phyloP scores from a whole-genome alignment of 129 eudicot genomes.

The Arctium minus region DNA sequence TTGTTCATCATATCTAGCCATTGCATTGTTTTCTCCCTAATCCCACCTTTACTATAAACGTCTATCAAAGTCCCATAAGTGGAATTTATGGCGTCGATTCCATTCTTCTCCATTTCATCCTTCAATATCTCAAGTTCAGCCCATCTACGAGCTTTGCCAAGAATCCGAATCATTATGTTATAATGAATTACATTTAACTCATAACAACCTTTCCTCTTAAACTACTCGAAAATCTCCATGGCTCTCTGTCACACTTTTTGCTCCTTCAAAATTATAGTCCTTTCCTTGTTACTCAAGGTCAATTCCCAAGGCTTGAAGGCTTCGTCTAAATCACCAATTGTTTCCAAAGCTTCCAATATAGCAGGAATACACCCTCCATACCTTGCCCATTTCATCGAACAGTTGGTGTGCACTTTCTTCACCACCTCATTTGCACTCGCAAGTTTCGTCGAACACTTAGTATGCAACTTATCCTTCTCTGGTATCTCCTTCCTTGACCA shows the following conservation, averaged over 20 bases:
- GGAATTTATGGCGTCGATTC: slow-evolving; percentile 49
- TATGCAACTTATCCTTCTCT: slow-evolving; percentile 3
- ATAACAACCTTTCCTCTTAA: slow-evolving; percentile 69
- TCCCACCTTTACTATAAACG: slow-evolving; percentile 85
- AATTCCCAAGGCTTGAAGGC: slow-evolving; percentile 75
- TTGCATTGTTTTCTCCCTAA: slow-evolving; percentile 48
- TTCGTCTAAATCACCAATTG: slow-evolving; percentile 51
- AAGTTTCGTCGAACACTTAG: neutral
- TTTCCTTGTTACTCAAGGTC: slow-evolving; percentile 61
- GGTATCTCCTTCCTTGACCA: neutral
- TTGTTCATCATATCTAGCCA: slow-evolving; percentile 72
- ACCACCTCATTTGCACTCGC: slow-evolving; percentile 1
- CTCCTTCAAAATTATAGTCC: slow-evolving; percentile 87
- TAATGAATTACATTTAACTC: slow-evolving; percentile 88
- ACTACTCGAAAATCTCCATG: slow-evolving; percentile 83
- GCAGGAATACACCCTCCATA: slow-evolving; percentile 75
- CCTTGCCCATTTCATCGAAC: slow-evolving; percentile 51
- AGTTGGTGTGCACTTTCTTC: slow-evolving; percentile 21
- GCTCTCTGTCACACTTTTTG: slow-evolving; percentile 76
- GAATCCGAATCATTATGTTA: slow-evolving; percentile 68
- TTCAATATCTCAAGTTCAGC: slow-evolving; percentile 56
- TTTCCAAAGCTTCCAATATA: slow-evolving; percentile 59
- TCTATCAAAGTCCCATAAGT: slow-evolving; percentile 91
- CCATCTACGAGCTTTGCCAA: slow-evolving; percentile 67
- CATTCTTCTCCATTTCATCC: slow-evolving; percentile 57